phyloP scores from a whole-genome alignment of 2,329 filamentous ascomycete genomes.

The Hymenoscyphus albidus region DNA sequence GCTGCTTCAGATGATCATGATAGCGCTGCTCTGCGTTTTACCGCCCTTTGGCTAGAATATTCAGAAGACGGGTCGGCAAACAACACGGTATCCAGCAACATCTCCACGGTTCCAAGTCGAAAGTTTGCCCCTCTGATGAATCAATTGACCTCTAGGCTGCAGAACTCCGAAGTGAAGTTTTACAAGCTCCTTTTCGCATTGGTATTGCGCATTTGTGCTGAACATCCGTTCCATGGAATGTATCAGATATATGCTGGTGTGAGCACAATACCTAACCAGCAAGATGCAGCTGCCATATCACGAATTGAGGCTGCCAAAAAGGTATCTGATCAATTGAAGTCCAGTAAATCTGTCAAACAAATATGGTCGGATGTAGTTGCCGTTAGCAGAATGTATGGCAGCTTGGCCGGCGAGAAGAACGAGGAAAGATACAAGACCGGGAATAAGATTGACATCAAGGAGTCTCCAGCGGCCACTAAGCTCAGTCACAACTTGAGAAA shows the following conservation, averaged over 20 bases:
- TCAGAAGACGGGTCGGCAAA: constrained; percentile 75
- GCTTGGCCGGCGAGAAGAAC: constrained; percentile 62
- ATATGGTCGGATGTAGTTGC: constrained; percentile 72
- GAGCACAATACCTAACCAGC: constrained; percentile 62
- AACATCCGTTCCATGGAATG: constrained; percentile 96
- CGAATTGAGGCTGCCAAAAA: constrained; percentile 69
- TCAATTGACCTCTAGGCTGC: constrained; percentile 88
- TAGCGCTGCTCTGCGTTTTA: constrained; percentile 86
- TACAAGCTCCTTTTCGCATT: constrained; percentile 71
- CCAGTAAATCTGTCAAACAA: constrained; percentile 45
- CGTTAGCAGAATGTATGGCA: constrained; percentile 64
- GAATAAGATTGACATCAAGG: constrained; percentile 59
- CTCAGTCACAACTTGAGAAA: constrained; percentile 61
- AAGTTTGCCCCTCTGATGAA: constrained; percentile 96
- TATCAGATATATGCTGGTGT: constrained; percentile 90
- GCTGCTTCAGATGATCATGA: constrained; percentile 83
- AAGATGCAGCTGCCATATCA: constrained; percentile 71
- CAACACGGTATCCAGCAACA: constrained; percentile 64
- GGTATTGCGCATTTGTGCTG: constrained; percentile 77
- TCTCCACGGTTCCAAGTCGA: constrained; percentile 74
- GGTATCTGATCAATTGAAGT: constrained; percentile 56
- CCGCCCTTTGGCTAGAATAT: constrained; percentile 88
- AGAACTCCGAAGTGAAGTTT: constrained; percentile 66
- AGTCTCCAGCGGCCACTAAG: constrained; percentile 57
- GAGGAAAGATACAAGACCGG: constrained; percentile 64